Evolutionary conservation across 768 basidiomycete species (phyloP).

Genomic region (Suillus plorans): DNA sequence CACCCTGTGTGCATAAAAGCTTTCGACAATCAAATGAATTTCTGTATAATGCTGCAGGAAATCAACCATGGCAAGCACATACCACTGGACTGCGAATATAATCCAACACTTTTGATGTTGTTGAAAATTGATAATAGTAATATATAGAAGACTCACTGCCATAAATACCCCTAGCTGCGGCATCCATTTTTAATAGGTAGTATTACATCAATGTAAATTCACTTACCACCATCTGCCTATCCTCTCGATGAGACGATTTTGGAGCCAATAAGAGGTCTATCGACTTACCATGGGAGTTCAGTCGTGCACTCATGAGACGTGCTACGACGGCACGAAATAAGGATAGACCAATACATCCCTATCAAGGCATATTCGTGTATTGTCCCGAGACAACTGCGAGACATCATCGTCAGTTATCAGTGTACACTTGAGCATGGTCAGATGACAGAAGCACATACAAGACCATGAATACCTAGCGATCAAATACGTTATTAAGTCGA

Average conservation of each 20-base stretch:
- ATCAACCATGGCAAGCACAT: neutral
- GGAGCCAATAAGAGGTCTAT: neutral
- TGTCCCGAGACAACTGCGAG: neutral
- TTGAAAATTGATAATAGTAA: neutral
- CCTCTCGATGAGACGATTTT: neutral
- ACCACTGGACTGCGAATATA: conserved; percentile 24
- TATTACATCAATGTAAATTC: neutral
- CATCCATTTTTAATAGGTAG: neutral
- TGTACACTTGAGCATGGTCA: neutral
- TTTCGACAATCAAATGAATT: neutral
- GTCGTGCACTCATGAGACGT: neutral
- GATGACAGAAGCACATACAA: neutral
- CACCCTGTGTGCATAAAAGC: conserved; percentile 26
- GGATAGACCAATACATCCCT: conserved; percentile 5
- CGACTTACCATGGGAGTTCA: neutral
- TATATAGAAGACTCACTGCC: neutral
- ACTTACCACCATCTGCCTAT: conserved; percentile 2
- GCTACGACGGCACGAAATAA: neutral
- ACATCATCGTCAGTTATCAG: neutral
- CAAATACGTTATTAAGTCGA: neutral
- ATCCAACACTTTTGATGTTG: conserved; percentile 13
- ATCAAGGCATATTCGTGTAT: neutral
- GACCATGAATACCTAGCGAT: neutral
- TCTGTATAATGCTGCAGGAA: neutral
- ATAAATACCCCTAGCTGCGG: neutral